Base-by-base conservation (phyloP, 257 asterid genomes). In the Solanum bulbocastanum region DNA sequence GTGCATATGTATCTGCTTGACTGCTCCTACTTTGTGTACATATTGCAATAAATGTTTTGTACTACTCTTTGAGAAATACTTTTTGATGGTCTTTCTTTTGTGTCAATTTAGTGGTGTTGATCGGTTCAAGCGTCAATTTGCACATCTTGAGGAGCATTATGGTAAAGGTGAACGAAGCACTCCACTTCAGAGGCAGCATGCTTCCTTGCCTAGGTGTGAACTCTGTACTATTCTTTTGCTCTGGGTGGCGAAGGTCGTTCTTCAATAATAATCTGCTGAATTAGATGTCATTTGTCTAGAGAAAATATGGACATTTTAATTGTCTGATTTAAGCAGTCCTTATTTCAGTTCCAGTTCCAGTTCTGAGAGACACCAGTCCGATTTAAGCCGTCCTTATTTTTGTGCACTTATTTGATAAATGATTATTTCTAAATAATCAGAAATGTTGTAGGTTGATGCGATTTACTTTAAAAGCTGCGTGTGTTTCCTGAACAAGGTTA, bases 91-190 rank as follows among this genome's bases (percentile, higher is more conserved):
- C 84, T 58, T 18, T 81, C 74, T 66, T 82, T 84, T 68, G 33
- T 91, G 32, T 86, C 85, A 83, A 86, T 87, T 87, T 90, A 96
- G 99, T 87, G 99, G 99, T 13, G 96, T 96, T 88, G 99, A 96
- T 91, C 97, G 99, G 82, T 96, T 96, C 94, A 96, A 94, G 94
- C 90, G 95, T 82, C 98, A 96, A 86, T 96, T 96, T 93, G 99
- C 99, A 52, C 98, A 96, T 93, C 95, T 96, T 75, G 99, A 96
- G 89, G 99, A 96, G 88, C 94, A 92, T 89, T 86, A 92, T 79
- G 98, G 97, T 79, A 95, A 94, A 92, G 98, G 97, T 90, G 98
- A 95, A 86, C 96, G 89, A 91, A 88, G 97, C 92, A 93, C 93
- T 88, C 94, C 95, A 36, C 92, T 95, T 36, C 96, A 87, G 88